phyloP scores from a whole-genome alignment of 768 basidiomycete species.

The Amanita pallidorosea region DNA sequence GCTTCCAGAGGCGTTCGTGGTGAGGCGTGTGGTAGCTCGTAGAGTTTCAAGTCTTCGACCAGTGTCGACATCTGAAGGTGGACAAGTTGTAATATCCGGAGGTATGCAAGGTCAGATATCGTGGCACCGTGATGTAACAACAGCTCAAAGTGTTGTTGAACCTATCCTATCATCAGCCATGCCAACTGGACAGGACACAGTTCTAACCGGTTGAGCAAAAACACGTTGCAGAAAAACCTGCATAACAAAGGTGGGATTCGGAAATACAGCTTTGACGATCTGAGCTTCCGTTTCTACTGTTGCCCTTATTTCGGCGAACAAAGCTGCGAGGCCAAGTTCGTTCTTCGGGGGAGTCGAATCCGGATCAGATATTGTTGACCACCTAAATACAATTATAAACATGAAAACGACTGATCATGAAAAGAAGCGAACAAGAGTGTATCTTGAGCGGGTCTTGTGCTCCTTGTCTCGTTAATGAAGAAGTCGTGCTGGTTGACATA shows the following conservation, averaged over 20 bases:
- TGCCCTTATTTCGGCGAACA: constrained; percentile 79
- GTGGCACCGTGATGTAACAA: constrained; percentile 65
- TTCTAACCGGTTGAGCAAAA: constrained; percentile 88
- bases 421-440: constrained; percentile 36
- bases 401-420: background rate
- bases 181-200: background rate
- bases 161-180: constrained; percentile 35
- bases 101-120: constrained; percentile 81
- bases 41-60: constrained; percentile 85
- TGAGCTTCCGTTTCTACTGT: constrained; percentile 95
- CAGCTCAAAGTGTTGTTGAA: constrained; percentile 93
- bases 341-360: constrained; percentile 63
- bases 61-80: constrained; percentile 69
- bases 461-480: constrained; percentile 89
- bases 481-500: constrained; percentile 99
- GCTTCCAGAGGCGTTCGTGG: constrained; percentile 56
- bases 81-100: constrained; percentile 83
- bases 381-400: constrained; percentile 35
- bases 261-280: constrained; percentile 98
- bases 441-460: constrained; percentile 43
- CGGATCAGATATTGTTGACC: constrained; percentile 75
- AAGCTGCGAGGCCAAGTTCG: constrained; percentile 68
- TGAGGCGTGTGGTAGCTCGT: constrained; percentile 67
- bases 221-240: constrained; percentile 96
- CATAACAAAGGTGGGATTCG: constrained; percentile 93